Evolutionary conservation across 2,329 filamentous ascomycete genomes (phyloP).

Genomic region (Pseudocercospora macadamiae): DNA sequence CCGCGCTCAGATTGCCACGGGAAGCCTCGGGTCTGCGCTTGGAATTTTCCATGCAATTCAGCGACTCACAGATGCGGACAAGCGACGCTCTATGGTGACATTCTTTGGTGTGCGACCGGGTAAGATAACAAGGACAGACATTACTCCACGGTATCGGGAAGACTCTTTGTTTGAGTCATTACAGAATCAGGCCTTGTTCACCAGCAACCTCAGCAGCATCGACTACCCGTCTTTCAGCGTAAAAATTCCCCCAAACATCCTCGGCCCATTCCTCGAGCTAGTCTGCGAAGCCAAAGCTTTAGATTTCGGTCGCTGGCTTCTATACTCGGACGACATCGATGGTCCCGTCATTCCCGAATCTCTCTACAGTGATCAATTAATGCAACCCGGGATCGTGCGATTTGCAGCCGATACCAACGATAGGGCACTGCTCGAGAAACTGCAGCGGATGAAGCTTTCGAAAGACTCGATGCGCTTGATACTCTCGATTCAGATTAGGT

Average conservation of each 20-base stretch:
- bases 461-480: slow-evolving; percentile 36
- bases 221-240: slow-evolving; percentile 51
- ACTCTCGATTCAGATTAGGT: slow-evolving; percentile 47
- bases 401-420: slow-evolving; percentile 58
- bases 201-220: slow-evolving; percentile 38
- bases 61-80: slow-evolving; percentile 48
- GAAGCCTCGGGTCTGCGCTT: slow-evolving; percentile 44
- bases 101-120: slow-evolving; percentile 44
- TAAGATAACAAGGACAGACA: no score
- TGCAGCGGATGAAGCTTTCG: slow-evolving; percentile 18
- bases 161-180: slow-evolving; percentile 27
- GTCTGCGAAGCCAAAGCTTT: slow-evolving; percentile 50
- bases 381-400: slow-evolving; percentile 58
- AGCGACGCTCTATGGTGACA: slow-evolving; percentile 43
- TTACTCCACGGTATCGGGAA: background rate
- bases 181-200: slow-evolving; percentile 31
- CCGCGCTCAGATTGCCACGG: slow-evolving; percentile 42
- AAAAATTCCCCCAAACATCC: slow-evolving; percentile 50
- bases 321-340: slow-evolving; percentile 57
- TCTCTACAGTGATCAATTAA: slow-evolving; percentile 50
- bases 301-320: slow-evolving; percentile 57
- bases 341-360: slow-evolving; percentile 54
- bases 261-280: slow-evolving; percentile 57
- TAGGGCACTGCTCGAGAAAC: slow-evolving; percentile 35
- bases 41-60: slow-evolving; percentile 44